Percentiles rank a stretch among this genome's conserved stretches.
These are phyloP conservation scores for Blastomyces parvus DNA, from an alignment of 2,329 filamentous ascomycete genomes.

Conservation along the genomic window DNA sequence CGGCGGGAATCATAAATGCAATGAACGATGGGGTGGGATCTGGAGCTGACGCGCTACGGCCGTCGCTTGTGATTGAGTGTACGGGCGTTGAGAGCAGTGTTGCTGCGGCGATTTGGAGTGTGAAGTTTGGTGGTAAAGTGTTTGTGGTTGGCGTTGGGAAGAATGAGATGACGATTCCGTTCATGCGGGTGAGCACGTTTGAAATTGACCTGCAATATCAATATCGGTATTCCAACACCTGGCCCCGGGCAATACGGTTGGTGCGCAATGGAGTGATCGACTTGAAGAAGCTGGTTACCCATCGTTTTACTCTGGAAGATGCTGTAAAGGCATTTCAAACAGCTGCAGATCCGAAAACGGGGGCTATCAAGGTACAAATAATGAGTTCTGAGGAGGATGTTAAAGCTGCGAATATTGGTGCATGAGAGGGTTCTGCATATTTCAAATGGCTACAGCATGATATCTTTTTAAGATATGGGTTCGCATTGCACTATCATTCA, in stretches of 20 bases:
- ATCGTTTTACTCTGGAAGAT: conserved; percentile 77
- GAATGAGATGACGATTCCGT: conserved; percentile 90
- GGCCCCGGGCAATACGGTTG: conserved; percentile 84
- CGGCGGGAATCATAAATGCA: conserved; percentile 55
- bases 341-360: conserved; percentile 75
- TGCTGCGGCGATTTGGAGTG: conserved; percentile 72
- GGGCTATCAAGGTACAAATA: conserved; percentile 97
- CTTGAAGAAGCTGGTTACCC: conserved; percentile 73
- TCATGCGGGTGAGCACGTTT: conserved; percentile 82
- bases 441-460: not conserved
- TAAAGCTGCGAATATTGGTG: conserved; percentile 20
- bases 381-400: conserved; percentile 34
- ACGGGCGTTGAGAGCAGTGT: conserved; percentile 91
- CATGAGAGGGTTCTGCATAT: not conserved
- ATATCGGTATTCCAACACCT: conserved; percentile 93
- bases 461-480: not conserved
- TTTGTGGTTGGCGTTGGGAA: conserved; percentile 94
- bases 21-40: conserved; percentile 46
- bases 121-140: conserved; percentile 92
- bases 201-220: conserved; percentile 96
- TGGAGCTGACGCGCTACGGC: conserved; percentile 55
- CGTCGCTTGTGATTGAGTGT: conserved; percentile 77
- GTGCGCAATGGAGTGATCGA: conserved; percentile 77
- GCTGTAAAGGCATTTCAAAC: conserved; percentile 84
- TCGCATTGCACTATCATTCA: not conserved